Conservation (phyloP, 2,329 filamentous ascomycete genomes). For the Xylariaceae sp. region DNA sequence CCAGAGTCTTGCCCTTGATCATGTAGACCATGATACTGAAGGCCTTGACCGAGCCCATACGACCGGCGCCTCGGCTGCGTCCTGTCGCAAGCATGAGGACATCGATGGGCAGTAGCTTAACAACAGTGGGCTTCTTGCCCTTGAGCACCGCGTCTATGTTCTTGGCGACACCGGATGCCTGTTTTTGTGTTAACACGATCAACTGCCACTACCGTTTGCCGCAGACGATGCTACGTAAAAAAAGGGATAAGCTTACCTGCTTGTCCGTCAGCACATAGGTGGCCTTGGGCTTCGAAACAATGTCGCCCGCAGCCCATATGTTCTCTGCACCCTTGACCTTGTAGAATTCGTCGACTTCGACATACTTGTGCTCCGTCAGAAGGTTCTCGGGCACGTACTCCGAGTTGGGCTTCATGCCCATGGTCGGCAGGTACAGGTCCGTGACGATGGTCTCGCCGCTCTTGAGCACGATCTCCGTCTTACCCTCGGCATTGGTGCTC, state of each 20-base stretch:
- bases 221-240: too few species aligned
- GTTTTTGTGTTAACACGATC: too few species aligned
- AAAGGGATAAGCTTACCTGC: constrained; percentile 35
- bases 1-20: constrained; percentile 49
- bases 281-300: constrained; percentile 45
- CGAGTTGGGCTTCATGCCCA: constrained; percentile 52
- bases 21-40: constrained; percentile 48
- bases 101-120: constrained; percentile 46
- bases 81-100: constrained; percentile 45
- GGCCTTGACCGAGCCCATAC: constrained; percentile 41
- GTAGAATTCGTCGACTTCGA: constrained; percentile 47
- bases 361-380: constrained; percentile 40
- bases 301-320: constrained; percentile 52
- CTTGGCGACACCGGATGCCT: constrained; percentile 48
- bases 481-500: constrained; percentile 34
- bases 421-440: constrained; percentile 54
- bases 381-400: constrained; percentile 43
- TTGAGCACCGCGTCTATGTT: constrained; percentile 47
- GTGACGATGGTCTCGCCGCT: constrained; percentile 44
- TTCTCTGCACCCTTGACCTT: constrained; percentile 39
- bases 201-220: too few species aligned
- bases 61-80: constrained; percentile 45
- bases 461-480: constrained; percentile 44
- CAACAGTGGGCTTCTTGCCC: constrained; percentile 37
- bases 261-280: constrained; percentile 42